Percentiles rank a stretch among this genome's conserved stretches.
phyloP scores from a whole-genome alignment of 306 rosid genomes.

The Astragalus glycyphyllos region DNA sequence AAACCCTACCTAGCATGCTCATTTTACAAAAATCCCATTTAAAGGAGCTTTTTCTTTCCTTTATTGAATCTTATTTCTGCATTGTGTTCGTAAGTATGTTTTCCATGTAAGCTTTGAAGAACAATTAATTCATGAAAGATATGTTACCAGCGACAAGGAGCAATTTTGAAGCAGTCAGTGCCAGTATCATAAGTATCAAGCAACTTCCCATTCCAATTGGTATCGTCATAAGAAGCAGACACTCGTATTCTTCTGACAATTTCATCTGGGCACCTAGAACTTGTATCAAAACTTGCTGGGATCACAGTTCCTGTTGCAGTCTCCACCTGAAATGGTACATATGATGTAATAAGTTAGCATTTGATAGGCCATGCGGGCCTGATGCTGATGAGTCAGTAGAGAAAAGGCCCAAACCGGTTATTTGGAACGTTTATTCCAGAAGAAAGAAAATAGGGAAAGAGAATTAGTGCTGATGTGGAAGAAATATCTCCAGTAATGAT shows the following conservation, averaged over 20 bases:
- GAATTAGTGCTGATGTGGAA: too few relatives aligned
- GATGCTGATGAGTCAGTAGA: too few relatives aligned
- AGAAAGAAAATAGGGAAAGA: too few relatives aligned
- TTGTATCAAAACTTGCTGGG: slow-evolving; percentile 72
- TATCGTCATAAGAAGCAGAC: slow-evolving; percentile 64
- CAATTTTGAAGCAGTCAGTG: slow-evolving; percentile 71
- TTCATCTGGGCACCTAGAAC: slow-evolving; percentile 87
- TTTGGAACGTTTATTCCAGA: too few relatives aligned
- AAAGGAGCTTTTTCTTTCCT: neutral
- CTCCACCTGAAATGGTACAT: slow-evolving; percentile 60
- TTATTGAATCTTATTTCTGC: slow-evolving; percentile 14
- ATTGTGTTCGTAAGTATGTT: slow-evolving; percentile 18
- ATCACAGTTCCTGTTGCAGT: slow-evolving; percentile 64
- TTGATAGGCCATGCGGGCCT: too few relatives aligned
- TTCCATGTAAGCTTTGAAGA: slow-evolving; percentile 18
- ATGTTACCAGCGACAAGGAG: slow-evolving; percentile 80
- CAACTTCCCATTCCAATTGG: slow-evolving; percentile 65
- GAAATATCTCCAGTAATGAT: too few relatives aligned
- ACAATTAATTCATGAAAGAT: slow-evolving; percentile 28
- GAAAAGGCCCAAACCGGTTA: too few relatives aligned
- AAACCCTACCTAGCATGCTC: neutral
- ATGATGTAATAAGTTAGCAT: slow-evolving; percentile 20
- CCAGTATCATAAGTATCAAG: slow-evolving; percentile 79
- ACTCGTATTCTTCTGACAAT: slow-evolving; percentile 81
- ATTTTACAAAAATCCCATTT: slow-evolving; percentile 4